A percentile compares a stretch with the other conserved stretches of the same genome.
phyloP scores from a whole-genome alignment of 2,329 filamentous ascomycete species.

The Davidsoniella neocaledoniae region DNA sequence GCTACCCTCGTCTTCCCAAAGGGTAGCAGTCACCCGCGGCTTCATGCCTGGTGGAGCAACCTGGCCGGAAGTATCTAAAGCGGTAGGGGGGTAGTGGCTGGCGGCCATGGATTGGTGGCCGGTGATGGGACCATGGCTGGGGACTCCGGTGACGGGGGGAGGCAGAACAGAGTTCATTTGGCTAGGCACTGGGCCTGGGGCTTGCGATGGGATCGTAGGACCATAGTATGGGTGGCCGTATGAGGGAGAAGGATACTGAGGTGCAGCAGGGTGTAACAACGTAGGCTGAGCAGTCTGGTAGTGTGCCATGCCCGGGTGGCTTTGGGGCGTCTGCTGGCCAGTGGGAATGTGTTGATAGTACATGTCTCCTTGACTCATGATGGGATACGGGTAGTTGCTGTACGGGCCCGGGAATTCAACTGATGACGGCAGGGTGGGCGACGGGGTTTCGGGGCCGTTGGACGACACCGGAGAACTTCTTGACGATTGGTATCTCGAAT shows the following conservation, averaged over 20 bases:
- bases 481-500: slow-evolving; percentile 36
- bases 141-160: slow-evolving; percentile 30
- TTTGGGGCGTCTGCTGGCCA: slow-evolving; percentile 58
- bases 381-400: slow-evolving; percentile 28
- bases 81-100: slow-evolving; percentile 40
- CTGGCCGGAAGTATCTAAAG: slow-evolving; percentile 76
- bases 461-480: slow-evolving; percentile 34
- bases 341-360: slow-evolving; percentile 73
- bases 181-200: slow-evolving; percentile 50
- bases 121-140: slow-evolving; percentile 22
- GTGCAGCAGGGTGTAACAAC: slow-evolving; percentile 54
- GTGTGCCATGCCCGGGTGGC: slow-evolving; percentile 42
- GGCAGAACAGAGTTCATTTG: slow-evolving; percentile 59
- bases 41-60: slow-evolving; percentile 88
- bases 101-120: slow-evolving; percentile 35
- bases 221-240: slow-evolving; percentile 57
- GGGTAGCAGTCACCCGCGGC: slow-evolving; percentile 82
- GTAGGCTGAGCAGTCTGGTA: slow-evolving; percentile 69
- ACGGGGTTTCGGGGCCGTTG: slow-evolving; percentile 60
- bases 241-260: slow-evolving; percentile 46
- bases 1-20: slow-evolving; percentile 98
- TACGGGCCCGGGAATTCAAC: slow-evolving; percentile 25
- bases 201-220: slow-evolving; percentile 68
- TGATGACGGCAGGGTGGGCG: slow-evolving; percentile 45
- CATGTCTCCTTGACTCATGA: slow-evolving; percentile 84